Base-by-base conservation (phyloP, 2,329 filamentous ascomycete species). In the Ascochyta koolunga region DNA sequence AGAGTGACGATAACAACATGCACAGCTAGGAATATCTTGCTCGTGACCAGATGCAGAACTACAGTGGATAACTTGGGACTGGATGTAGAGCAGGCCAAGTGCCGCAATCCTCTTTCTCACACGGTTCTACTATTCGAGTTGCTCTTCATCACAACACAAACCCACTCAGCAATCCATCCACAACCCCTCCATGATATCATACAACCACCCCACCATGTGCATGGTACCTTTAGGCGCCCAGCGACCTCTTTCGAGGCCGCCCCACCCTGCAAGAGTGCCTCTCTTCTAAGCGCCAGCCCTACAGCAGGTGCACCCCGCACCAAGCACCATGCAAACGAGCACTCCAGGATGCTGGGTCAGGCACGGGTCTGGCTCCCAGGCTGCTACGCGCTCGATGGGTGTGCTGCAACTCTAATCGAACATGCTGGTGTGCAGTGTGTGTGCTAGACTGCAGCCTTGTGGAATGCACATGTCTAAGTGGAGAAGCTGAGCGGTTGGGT, bases 371-470 rank as follows among this genome's bases (percentile, higher is more conserved):
- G 42, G 45, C 27, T 46, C 56, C 38, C 47, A 51, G 46, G 40
- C 46, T 56, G 31, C 39, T 62, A 66, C 58, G 65, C 65, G 65
- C 65, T 64, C 52, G 46, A 46, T n/a, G 19, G 39, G 49, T 50
- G 38, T 49, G 55, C 64, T 65, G 66, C 64, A 66, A 66, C 62
- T 63, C 47, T 65, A 65, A 61, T 55, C 57, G 58, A 61, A 67
- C 57, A 18, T 64, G 43, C 35, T 45, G 43, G 39, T 29, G 36
- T 54, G 50, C 47, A 54, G 47, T 37, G 43, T 29, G 11, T 11
- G 11, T 29, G 40, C 33, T 40, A 36, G 46, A 18, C 32, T 54
- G 45, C 47, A 58, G 49, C 47, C 45, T 44, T 52, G 36, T 53
- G 45, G 37, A 25, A 37, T 35, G 29, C 16, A 33, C 29, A 27